phyloP scores from a whole-genome alignment of 2,329 filamentous ascomycete species.

The Diaporthe destruens region DNA sequence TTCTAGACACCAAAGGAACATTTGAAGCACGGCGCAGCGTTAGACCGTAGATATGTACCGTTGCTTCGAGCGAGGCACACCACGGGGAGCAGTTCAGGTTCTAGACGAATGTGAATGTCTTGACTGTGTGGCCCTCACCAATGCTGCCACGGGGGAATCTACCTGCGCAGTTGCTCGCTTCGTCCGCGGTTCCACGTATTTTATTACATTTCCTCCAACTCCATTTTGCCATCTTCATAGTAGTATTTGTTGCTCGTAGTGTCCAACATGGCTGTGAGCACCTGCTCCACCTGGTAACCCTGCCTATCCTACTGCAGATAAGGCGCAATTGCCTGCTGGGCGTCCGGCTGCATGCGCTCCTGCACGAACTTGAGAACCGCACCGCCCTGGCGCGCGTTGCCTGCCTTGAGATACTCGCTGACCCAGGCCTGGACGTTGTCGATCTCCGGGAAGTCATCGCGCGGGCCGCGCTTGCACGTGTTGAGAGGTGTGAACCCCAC shows the following conservation, averaged over 20 bases:
- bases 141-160: slow-evolving; percentile 32
- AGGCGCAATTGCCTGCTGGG: slow-evolving; percentile 63
- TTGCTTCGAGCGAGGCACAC: too few relatives aligned
- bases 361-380: slow-evolving; percentile 78
- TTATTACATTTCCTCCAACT: slow-evolving; percentile 27
- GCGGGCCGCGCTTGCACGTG: slow-evolving; percentile 81
- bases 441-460: slow-evolving; percentile 89
- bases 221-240: background rate
- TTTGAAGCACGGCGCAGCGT: too few relatives aligned
- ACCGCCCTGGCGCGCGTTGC: slow-evolving; percentile 80
- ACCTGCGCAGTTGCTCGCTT: slow-evolving; percentile 19
- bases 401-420: slow-evolving; percentile 79
- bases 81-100: too few relatives aligned
- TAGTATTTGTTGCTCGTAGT: background rate
- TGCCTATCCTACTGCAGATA: slow-evolving; percentile 59
- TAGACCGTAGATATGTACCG: too few relatives aligned
- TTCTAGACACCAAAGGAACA: too few relatives aligned
- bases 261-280: background rate
- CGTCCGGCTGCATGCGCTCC: slow-evolving; percentile 76
- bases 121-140: background rate
- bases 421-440: slow-evolving; percentile 89
- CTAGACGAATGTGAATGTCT: too few relatives aligned
- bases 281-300: background rate
- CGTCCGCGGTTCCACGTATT: slow-evolving; percentile 23
- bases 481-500: slow-evolving; percentile 94